These are phyloP conservation scores for Lupinus albus DNA, from an alignment of 306 rosid genomes.

Conservation along the genomic window DNA sequence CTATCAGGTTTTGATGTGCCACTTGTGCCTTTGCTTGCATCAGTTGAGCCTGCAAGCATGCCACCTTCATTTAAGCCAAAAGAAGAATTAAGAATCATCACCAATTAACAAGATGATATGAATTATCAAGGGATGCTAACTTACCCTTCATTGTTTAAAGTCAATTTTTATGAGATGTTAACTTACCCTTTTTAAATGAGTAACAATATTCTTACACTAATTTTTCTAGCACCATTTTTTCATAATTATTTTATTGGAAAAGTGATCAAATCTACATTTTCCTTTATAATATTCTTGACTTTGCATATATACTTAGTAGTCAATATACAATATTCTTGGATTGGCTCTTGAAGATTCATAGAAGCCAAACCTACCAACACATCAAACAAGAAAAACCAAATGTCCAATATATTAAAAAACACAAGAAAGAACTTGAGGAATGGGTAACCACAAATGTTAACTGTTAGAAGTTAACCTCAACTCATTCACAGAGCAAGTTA, in stretches of 20 bases:
- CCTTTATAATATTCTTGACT: neutral
- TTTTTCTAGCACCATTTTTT: no score
- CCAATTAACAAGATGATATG: neutral
- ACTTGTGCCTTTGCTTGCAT: slow-evolving; percentile 68
- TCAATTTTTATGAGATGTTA: no score
- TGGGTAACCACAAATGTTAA: no score
- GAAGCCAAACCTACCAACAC: slow-evolving; percentile 27
- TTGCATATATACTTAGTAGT: neutral
- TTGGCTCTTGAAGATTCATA: slow-evolving; percentile 17
- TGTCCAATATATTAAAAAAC: neutral
- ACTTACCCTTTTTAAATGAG: no score
- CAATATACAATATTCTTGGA: slow-evolving; percentile 22
- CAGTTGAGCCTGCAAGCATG: slow-evolving; percentile 71
- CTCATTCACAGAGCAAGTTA: no score
- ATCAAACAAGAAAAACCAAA: neutral
- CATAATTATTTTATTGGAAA: no score
- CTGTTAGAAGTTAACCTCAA: no score
- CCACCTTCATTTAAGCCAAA: slow-evolving; percentile 50
- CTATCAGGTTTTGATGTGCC: slow-evolving; percentile 57
- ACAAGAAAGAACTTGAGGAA: neutral
- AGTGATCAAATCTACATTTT: no score
- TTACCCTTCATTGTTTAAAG: no score
- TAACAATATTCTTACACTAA: no score
- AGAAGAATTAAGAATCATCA: neutral
- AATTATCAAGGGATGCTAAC: no score